Base-by-base conservation (phyloP, 768 basidiomycete genomes). In the Termitomyces sp. region DNA sequence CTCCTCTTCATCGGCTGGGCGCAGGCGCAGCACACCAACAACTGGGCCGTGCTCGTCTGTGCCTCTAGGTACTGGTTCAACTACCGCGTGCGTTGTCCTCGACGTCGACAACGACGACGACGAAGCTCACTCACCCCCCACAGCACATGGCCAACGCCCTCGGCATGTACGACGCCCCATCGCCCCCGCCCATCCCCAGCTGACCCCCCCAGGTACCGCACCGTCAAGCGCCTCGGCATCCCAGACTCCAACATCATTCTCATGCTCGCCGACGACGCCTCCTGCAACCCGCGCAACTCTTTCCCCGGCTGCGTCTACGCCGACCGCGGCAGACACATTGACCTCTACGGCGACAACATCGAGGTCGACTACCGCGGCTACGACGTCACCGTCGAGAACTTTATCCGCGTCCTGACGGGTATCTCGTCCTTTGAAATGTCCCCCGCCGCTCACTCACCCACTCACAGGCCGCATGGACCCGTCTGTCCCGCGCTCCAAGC, bases 231-330 rank as follows among this genome's bases (percentile, higher is more conserved):
- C 7, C 84, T 99, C 11, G 97, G 97, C 15, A 97, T 99, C 59
- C 96, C 97, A 20, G 97, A 99, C 76, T 95, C 93, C 12, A 95
- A 98, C 66, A 98, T 99, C 70, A 96, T 99, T 72, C 87, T 99
- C 55, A 98, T 98, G 97, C 83, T 99, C 54, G 93, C 96, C 6
- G 97, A 99, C 70, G 97, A 98, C 69, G 91, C 84, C 2, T 91
- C 96, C 0, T 99, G 97, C 68, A 97, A 98, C 69, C 67, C 92
- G 8, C 83, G 96, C 42, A 98, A 99, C 75, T 86, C 84, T 53
- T 96, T 94, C 67, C 88, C 97, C 1, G 96, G 88, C 1, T 90
- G 87, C 50, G 95, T 99, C 4, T 98, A 93, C 68, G 88, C 94
- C n/a, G 92, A 93, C 67, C 79, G 86, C 0, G 91, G 87, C 0